A percentile compares a stretch with the other conserved stretches of the same genome.
Evolutionary conservation across 1,139 yeast genomes (phyloP).

Genomic region (Taphrina pruni): DNA sequence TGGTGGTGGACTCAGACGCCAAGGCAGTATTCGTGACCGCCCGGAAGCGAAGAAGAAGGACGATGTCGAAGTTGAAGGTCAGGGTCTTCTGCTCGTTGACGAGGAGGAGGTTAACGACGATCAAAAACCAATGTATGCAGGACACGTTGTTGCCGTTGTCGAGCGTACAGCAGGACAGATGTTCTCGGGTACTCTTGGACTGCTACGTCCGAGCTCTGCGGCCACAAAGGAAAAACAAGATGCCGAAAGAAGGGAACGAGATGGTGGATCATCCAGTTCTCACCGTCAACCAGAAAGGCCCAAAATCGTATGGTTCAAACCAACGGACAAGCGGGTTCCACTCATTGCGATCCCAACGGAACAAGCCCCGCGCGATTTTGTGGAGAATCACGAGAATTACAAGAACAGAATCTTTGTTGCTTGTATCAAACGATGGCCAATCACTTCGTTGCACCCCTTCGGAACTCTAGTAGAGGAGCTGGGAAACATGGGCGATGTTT

Average conservation of each 20-base stretch:
- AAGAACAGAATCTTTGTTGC: slow-evolving; percentile 87
- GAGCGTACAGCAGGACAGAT: slow-evolving; percentile 97
- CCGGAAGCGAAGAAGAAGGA: slow-evolving; percentile 99
- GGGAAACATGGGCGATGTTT: slow-evolving; percentile 77
- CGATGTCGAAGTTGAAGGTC: slow-evolving; percentile 98
- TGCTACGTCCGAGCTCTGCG: slow-evolving; percentile 94
- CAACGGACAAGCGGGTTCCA: slow-evolving; percentile 96
- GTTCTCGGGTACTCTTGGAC: slow-evolving; percentile 85
- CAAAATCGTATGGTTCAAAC: slow-evolving; percentile 98
- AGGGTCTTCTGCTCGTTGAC: slow-evolving; percentile 83
- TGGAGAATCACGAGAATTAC: slow-evolving; percentile 85
- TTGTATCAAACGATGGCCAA: slow-evolving; percentile 97
- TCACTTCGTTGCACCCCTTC: slow-evolving; percentile 95
- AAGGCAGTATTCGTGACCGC: slow-evolving; percentile 90
- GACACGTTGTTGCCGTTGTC: slow-evolving; percentile 96
- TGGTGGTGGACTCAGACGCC: slow-evolving; percentile 66
- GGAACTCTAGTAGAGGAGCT: slow-evolving; percentile 89
- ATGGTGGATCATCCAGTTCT: slow-evolving; percentile 51
- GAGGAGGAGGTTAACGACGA: slow-evolving; percentile 96
- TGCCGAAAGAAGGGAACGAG: slow-evolving; percentile 58
- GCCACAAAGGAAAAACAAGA: slow-evolving; percentile 80
- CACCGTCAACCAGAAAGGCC: slow-evolving; percentile 61
- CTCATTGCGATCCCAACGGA: slow-evolving; percentile 97
- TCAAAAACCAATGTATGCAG: slow-evolving; percentile 91
- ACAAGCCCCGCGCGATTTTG: slow-evolving; percentile 94